phyloP scores from a whole-genome alignment of 805 yeast genomes.

The Yamadazyma tumulicola region DNA sequence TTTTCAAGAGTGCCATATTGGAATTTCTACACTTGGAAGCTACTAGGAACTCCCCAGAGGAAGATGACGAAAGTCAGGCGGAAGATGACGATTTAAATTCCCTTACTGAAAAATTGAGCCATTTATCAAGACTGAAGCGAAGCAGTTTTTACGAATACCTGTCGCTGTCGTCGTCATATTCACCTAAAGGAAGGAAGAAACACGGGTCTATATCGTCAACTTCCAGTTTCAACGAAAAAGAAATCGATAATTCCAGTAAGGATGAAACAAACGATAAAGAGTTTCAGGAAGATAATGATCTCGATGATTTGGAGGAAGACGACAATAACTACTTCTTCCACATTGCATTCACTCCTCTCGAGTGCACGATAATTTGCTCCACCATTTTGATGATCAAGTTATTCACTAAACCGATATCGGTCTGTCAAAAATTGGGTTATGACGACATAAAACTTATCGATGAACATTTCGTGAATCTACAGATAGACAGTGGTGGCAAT shows the following conservation, averaged over 20 bases:
- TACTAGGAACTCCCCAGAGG: slow-evolving; percentile 10
- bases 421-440: slow-evolving; percentile 29
- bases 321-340: slow-evolving; percentile 41
- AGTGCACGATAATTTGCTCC: slow-evolving; percentile 58
- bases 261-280: neutral
- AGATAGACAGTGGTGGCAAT: slow-evolving; percentile 58
- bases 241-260: slow-evolving; percentile 30
- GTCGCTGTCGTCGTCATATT: slow-evolving; percentile 4
- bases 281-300: slow-evolving; percentile 1
- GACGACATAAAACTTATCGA: slow-evolving; percentile 36
- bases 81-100: slow-evolving; percentile 6
- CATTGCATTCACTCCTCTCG: slow-evolving; percentile 60
- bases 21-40: slow-evolving; percentile 41
- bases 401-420: slow-evolving; percentile 37
- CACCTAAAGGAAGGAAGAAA: slow-evolving; percentile 5
- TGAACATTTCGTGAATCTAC: slow-evolving; percentile 49
- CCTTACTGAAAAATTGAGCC: slow-evolving; percentile 5
- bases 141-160: slow-evolving; percentile 4
- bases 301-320: slow-evolving; percentile 4
- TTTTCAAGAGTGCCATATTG: slow-evolving; percentile 50
- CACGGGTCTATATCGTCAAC: slow-evolving; percentile 10
- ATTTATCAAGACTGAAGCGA: slow-evolving; percentile 2
- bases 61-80: slow-evolving; percentile 9
- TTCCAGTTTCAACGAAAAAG: slow-evolving; percentile 12
- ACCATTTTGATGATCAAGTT: slow-evolving; percentile 30